Base-by-base conservation (phyloP, 2,329 filamentous ascomycete species). In the Diplocarpon rosae region DNA sequence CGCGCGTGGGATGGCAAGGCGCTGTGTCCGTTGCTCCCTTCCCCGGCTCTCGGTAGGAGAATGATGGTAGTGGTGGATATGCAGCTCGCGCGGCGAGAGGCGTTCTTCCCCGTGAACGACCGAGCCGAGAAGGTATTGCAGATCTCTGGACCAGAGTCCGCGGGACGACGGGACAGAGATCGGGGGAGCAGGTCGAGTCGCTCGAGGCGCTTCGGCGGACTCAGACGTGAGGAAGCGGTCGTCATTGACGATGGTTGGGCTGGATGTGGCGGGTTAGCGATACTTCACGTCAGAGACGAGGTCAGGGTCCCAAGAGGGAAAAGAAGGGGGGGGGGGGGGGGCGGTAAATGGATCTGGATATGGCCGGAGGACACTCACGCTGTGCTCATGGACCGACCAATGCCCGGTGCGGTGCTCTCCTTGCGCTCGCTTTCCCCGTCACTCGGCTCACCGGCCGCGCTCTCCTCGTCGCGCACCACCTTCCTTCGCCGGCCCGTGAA, bases 111-210 rank as follows among this genome's bases (percentile, higher is more conserved):
- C 32, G 17, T 39, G 43, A 15, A 46, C 34, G 15, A 46, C 43
- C 7, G 47, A 45, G 28, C 39, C 42, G 31, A 51, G 42, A 6
- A 49, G 33, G 17, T 46, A 45, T 6, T 49, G 46, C 3, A 49
- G n/a, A 20, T 46, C 47, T 10, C 49, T 41, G 16, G 42, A 45
- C 44, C 46, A 52, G 16, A 49, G 42, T 6, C 13, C 13, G 29
- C 32, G 45, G 1, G 45, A 39, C 12, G 32, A 32, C 24, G 32
- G 40, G 10, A 8, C 8, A 8, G 29, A 8, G 29, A 13, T 8
- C 29, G 32, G 32, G 5, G 16, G 4, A 2, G 5, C 11, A 13
- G 36, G 35, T 27, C 15, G 35, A 20, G 32, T 38, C n/a, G 35
- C 27, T 38, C n/a, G 15, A 33, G 11, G 36, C 8, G 35, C 15